Evolutionary conservation across 202 grass and related monocot species (phyloP).

Genomic region (Zizania palustris): DNA sequence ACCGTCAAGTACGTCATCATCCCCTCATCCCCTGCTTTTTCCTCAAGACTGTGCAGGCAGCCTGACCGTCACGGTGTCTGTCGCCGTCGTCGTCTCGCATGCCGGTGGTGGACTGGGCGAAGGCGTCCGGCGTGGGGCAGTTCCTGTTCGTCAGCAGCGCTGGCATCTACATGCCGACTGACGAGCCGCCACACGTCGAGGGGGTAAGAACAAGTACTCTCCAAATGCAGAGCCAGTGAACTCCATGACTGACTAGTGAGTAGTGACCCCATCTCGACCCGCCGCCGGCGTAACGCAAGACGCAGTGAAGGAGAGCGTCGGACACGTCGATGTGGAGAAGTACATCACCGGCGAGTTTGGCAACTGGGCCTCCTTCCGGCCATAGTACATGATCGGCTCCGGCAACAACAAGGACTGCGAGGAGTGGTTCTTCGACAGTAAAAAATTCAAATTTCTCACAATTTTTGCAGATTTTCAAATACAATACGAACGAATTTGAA

Average conservation of each 20-base stretch:
- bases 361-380: slow-evolving; percentile 78
- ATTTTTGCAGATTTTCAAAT: no score
- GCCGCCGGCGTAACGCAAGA: slow-evolving; percentile 49
- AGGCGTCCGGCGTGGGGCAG: slow-evolving; percentile 61
- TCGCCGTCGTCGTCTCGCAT: slow-evolving; percentile 25
- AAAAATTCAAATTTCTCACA: background rate
- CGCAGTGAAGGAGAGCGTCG: slow-evolving; percentile 75
- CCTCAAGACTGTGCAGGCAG: background rate
- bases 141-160: slow-evolving; percentile 91
- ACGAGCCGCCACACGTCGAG: slow-evolving; percentile 79
- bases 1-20: slow-evolving; percentile 63
- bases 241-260: background rate
- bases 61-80: background rate
- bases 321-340: slow-evolving; percentile 82
- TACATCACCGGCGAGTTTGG: slow-evolving; percentile 67
- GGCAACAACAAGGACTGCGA: slow-evolving; percentile 98
- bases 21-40: background rate
- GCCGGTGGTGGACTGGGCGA: slow-evolving; percentile 89
- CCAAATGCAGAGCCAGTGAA: background rate
- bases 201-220: slow-evolving; percentile 43
- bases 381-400: slow-evolving; percentile 94
- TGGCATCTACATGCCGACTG: slow-evolving; percentile 72
- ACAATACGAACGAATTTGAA: background rate
- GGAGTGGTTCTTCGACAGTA: slow-evolving; percentile 99
- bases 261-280: slow-evolving; percentile 1